Base-by-base conservation (phyloP, 805 yeast genomes). In the Yarrowia hollandica region DNA sequence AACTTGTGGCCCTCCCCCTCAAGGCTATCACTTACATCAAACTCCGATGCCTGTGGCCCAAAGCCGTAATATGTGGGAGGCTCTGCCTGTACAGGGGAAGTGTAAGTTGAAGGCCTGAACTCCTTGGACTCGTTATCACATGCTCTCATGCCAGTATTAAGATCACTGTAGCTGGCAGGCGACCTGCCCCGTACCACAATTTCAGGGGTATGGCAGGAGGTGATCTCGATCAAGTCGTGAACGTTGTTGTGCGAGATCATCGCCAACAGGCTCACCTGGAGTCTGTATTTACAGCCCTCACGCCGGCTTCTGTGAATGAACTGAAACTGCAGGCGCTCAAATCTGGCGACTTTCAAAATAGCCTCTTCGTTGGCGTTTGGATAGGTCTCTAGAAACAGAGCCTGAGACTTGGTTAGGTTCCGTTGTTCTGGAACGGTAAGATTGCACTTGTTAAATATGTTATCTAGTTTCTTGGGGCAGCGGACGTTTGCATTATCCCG, bases 321-420 rank as follows among this genome's bases (percentile, higher is more conserved):
- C 30, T 58, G 59, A 22, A 50, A 58, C 41, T 31, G 60, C 10
- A 50, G 46, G 10, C 58, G 44, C 22, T 58, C 60, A 26, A 25
- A 58, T 18, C 28, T 46, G 10, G 58, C 57, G 4, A 48, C 59
- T 9, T 26, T 15, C 10, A 57, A 31, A 15, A 19, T 48, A 15
- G 46, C 59, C 28, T 35, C 31, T 10, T 34, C 26, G 12, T 16
- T 25, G 3, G 42, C 39, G 16, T 33, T 25, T 23, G 57, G 57
- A 26, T 50, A 50, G 22, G 57, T 23, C 34, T 50, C 31, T 23
- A 50, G 42, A 23, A 50, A 50, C 42, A 7, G 42, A 14, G 5
- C 35, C 18, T 52, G 34, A 4, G 34, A 6, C 10, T 16, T 23
- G 25, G 58, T 21, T 10, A 52, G 19, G 44, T 25, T 18, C 2